Evolutionary conservation across 208 protist species (phyloP).

Genomic region (Histomonas meleagridis): DNA sequence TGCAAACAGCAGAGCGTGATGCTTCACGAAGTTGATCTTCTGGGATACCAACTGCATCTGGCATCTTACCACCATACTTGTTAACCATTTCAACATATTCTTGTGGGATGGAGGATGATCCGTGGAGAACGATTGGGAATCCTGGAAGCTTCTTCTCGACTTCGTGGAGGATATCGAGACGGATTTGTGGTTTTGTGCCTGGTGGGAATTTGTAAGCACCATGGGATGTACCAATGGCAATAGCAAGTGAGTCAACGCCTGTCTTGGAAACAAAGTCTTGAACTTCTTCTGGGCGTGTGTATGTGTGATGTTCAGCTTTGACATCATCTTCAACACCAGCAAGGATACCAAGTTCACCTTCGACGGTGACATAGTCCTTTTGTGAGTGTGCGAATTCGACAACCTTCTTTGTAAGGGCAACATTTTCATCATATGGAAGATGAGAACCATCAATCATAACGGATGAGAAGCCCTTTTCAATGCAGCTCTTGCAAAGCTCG

Average conservation of each 20-base stretch:
- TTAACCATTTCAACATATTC: slow-evolving; percentile 47
- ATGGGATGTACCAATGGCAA: slow-evolving; percentile 54
- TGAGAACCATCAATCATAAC: slow-evolving; percentile 57
- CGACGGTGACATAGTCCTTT: slow-evolving; percentile 47
- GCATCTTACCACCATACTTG: slow-evolving; percentile 51
- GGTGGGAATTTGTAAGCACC: slow-evolving; percentile 56
- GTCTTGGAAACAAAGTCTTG: slow-evolving; percentile 46
- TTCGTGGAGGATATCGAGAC: slow-evolving; percentile 45
- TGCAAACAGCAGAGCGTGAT: not conserved
- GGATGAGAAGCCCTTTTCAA: slow-evolving; percentile 51
- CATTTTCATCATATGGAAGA: slow-evolving; percentile 50
- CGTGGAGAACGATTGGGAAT: slow-evolving; percentile 32
- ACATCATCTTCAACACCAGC: slow-evolving; percentile 36
- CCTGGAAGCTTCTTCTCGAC: slow-evolving; percentile 39
- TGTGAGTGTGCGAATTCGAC: slow-evolving; percentile 49
- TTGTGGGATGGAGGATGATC: slow-evolving; percentile 37
- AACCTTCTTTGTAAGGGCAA: slow-evolving; percentile 51
- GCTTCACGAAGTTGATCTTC: slow-evolving; percentile 39
- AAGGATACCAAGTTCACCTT: slow-evolving; percentile 47
- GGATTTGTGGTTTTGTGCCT: slow-evolving; percentile 38
- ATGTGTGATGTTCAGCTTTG: slow-evolving; percentile 12
- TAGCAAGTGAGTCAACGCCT: slow-evolving; percentile 52
- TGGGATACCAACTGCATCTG: slow-evolving; percentile 49
- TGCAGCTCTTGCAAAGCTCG: slow-evolving; percentile 42
- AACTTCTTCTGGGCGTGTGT: slow-evolving; percentile 41